Conservation (phyloP, 768 basidiomycete genomes). For the Suillus americanus region DNA sequence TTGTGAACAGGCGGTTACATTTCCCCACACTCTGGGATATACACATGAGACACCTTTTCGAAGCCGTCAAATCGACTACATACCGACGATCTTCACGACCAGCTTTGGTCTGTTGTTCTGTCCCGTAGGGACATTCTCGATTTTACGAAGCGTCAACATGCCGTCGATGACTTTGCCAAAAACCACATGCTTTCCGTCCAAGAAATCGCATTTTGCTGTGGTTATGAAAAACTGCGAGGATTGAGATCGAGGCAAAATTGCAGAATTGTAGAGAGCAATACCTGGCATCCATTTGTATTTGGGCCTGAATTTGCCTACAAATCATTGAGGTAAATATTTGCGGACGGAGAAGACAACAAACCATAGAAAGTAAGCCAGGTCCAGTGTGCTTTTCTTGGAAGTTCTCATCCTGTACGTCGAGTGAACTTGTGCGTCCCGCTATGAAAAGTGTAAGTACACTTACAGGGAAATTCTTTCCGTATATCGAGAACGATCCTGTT, state of each 20-base stretch:
- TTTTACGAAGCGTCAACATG: conserved; percentile 93
- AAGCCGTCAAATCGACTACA: conserved; percentile 15
- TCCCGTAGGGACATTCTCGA: conserved; percentile 93
- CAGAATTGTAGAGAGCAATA: conserved; percentile 17
- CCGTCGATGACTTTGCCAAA: conserved; percentile 91
- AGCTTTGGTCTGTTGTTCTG: conserved; percentile 89
- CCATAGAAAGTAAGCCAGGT: conserved; percentile 92
- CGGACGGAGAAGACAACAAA: conserved; percentile 25
- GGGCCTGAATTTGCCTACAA: conserved; percentile 92
- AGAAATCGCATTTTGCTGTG: conserved; percentile 90
- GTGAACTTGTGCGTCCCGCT: neutral
- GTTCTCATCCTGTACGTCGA: conserved; percentile 79
- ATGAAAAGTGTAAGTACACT: conserved; percentile 20
- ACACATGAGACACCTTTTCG: neutral
- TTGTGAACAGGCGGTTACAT: conserved; percentile 38
- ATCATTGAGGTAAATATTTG: conserved; percentile 5
- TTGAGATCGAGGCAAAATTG: neutral
- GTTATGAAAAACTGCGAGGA: conserved; percentile 91
- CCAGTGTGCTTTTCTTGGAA: conserved; percentile 87
- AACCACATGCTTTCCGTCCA: conserved; percentile 93
- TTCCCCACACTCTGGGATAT: conserved; percentile 52
- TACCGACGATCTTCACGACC: conserved; percentile 84
- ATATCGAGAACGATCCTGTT: conserved; percentile 95
- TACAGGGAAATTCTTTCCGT: conserved; percentile 91
- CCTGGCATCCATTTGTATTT: conserved; percentile 92